A percentile compares a stretch with the other conserved stretches of the same genome.
These are phyloP conservation scores for Hypocreales sp. DNA, from an alignment of 2,329 filamentous ascomycete genomes.

Conservation along the genomic window DNA sequence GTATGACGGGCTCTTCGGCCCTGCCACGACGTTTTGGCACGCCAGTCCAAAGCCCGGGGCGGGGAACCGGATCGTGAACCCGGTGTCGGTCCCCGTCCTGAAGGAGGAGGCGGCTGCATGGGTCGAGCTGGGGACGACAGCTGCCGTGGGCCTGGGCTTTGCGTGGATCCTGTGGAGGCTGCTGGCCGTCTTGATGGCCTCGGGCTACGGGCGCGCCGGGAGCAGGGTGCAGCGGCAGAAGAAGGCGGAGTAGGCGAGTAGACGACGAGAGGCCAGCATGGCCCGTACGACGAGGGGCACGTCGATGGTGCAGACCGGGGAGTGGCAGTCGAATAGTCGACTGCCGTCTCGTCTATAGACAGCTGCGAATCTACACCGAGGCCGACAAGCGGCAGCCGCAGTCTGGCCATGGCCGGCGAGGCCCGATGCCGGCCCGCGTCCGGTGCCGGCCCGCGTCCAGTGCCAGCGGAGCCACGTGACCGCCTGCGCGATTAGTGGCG, in stretches of 20 bases:
- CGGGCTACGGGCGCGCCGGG: conserved; percentile 4
- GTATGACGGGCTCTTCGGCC: conserved; percentile 67
- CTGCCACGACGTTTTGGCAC: conserved; percentile 73
- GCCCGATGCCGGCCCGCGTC: too few species aligned
- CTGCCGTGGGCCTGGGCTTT: conserved; percentile 47
- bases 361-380: too few species aligned
- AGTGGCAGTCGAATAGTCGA: too few species aligned
- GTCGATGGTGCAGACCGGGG: too few species aligned
- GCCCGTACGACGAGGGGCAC: too few species aligned
- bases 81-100: conserved; percentile 50
- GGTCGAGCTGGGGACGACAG: conserved; percentile 39
- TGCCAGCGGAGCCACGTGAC: too few species aligned
- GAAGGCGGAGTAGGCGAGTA: conserved; percentile 8
- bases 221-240: conserved; percentile 6
- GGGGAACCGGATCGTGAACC: conserved; percentile 30
- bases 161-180: conserved; percentile 54
- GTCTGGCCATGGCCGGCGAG: too few species aligned
- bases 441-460: too few species aligned
- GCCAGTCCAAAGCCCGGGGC: conserved; percentile 33
- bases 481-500: too few species aligned
- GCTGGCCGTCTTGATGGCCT: conserved; percentile 4
- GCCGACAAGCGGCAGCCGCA: too few species aligned
- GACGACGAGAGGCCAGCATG: background rate
- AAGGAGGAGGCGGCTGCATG: conserved; percentile 32
- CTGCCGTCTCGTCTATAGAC: too few species aligned